Percentiles rank a stretch among this genome's conserved stretches.
Evolutionary conservation across 2,329 filamentous ascomycete species (phyloP).

Genomic region (Cucurbitaria berberidis): DNA sequence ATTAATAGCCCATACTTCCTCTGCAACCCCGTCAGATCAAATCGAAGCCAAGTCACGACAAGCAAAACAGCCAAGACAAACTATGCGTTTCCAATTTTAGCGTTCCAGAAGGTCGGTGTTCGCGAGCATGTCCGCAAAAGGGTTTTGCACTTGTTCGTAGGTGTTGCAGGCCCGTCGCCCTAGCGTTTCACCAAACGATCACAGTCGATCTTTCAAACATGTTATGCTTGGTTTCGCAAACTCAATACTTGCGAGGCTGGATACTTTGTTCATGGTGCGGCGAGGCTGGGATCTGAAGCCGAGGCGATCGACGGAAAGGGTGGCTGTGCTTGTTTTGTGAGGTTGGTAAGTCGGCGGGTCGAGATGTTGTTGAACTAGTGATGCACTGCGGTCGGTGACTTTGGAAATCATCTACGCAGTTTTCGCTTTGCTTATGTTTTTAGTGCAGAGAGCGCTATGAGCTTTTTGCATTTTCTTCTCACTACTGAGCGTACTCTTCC

Average conservation of each 20-base stretch:
- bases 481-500: no score
- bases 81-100: slow-evolving; percentile 6
- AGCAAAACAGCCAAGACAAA: slow-evolving; percentile 31
- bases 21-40: slow-evolving; percentile 20
- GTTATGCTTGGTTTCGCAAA: slow-evolving; percentile 9
- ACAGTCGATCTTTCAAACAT: slow-evolving; percentile 29
- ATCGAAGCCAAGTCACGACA: slow-evolving; percentile 32
- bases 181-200: slow-evolving; percentile 35
- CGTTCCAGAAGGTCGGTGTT: slow-evolving; percentile 4
- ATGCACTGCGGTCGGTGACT: no score
- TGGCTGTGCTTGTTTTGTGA: neutral
- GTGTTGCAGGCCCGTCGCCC: slow-evolving; percentile 26
- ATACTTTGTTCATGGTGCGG: neutral
- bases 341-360: slow-evolving; percentile 6
- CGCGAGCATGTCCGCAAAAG: neutral
- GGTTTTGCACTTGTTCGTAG: neutral
- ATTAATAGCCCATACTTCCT: slow-evolving; percentile 20
- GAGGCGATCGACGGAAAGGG: neutral
- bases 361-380: neutral
- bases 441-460: no score
- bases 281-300: neutral
- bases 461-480: no score
- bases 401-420: no score
- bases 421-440: no score
- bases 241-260: neutral